Conservation (phyloP, 108 stramenopile species). For the Cyclotella atomus region DNA sequence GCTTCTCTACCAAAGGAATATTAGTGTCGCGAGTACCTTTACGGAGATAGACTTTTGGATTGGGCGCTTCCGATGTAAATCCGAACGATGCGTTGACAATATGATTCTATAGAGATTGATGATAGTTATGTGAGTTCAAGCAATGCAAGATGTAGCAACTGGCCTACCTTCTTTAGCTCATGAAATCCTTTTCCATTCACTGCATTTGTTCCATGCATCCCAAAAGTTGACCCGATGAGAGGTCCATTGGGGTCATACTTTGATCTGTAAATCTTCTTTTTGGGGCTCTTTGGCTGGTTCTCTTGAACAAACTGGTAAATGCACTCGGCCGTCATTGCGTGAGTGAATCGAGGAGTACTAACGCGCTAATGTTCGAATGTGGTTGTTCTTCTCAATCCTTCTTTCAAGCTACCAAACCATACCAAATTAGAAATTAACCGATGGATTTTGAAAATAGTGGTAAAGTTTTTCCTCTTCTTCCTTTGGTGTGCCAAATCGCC, state of each 20-base stretch:
- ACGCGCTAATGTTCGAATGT: background rate
- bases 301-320: conserved; percentile 71
- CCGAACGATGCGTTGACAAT: conserved; percentile 52
- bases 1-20: conserved; percentile 28
- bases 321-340: conserved; percentile 40
- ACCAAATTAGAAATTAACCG: no score
- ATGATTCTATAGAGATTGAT: conserved; percentile 41
- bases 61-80: conserved; percentile 21
- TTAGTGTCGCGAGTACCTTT: conserved; percentile 36
- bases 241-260: conserved; percentile 59
- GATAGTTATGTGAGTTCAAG: no score
- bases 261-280: conserved; percentile 62
- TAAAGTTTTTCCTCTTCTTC: no score
- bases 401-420: no score
- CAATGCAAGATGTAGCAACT: no score
- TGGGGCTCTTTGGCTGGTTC: conserved; percentile 36
- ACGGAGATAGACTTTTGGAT: conserved; percentile 57
- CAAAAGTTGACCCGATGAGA: conserved; percentile 67
- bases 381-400: no score
- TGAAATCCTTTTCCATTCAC: conserved; percentile 57
- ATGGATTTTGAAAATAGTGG: no score
- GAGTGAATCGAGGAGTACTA: background rate
- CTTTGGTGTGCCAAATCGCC: no score
- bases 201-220: conserved; percentile 56
- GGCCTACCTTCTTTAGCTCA: conserved; percentile 54